A percentile compares a stretch with the other conserved stretches of the same genome.
Evolutionary conservation across 2,329 filamentous ascomycete genomes (phyloP).

Genomic region (Penicillium sp.): DNA sequence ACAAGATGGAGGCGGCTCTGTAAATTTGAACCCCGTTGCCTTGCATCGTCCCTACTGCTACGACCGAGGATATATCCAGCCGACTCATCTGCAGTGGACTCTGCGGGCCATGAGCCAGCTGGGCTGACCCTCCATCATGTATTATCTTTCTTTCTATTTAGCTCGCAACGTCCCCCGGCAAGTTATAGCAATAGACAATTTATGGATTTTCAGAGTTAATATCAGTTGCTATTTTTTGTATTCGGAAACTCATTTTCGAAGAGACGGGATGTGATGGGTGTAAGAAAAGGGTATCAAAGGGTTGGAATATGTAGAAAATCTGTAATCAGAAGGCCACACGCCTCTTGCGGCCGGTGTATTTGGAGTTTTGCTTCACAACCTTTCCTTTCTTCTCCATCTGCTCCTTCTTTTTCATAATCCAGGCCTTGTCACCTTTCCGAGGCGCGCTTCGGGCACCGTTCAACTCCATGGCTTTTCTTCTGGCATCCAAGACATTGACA

Average conservation of each 20-base stretch:
- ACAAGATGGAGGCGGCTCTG: constrained; percentile 81
- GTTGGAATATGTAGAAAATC: background rate
- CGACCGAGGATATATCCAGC: constrained; percentile 25
- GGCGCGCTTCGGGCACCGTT: constrained; percentile 46
- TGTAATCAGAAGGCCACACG: constrained; percentile 69
- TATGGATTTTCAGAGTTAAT: constrained; percentile 18
- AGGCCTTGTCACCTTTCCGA: constrained; percentile 51
- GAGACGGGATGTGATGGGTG: background rate
- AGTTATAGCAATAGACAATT: constrained; percentile 27
- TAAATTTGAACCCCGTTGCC: constrained; percentile 43
- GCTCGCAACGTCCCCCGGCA: constrained; percentile 24
- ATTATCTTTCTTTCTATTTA: constrained; percentile 31
- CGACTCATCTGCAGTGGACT: constrained; percentile 13
- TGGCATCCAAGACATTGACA: constrained; percentile 74
- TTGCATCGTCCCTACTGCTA: constrained; percentile 21
- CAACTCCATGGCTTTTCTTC: constrained; percentile 50
- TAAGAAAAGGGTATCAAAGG: constrained; percentile 6
- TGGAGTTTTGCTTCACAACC: constrained; percentile 85
- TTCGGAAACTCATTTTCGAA: background rate
- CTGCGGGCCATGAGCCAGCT: constrained; percentile 11
- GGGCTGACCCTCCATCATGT: constrained; percentile 25
- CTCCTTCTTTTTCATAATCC: constrained; percentile 66
- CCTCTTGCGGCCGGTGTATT: constrained; percentile 90
- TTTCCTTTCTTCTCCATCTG: constrained; percentile 95
- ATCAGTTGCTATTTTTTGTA: background rate